Base-by-base conservation (phyloP, 345 rosid genomes). In the Gossypium australe region DNA sequence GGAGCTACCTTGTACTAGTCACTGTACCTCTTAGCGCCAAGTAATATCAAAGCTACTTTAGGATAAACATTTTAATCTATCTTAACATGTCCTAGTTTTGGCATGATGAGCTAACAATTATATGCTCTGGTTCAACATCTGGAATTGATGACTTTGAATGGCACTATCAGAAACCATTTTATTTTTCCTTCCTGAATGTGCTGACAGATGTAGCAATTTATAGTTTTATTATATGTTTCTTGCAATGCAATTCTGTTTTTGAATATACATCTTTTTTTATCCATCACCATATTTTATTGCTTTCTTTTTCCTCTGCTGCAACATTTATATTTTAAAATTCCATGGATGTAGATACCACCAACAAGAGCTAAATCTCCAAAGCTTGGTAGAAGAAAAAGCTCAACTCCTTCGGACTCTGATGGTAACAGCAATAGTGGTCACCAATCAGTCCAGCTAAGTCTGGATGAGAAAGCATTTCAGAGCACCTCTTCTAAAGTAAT, bases 361-460 rank as follows among this genome's bases (percentile, higher is more conserved):
- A 96, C 99, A 55, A 88, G 98, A 82, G 86, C 99, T 17, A 96
- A 89, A 86, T 96, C 99, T 82, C 99, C 99, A 13, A 96, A 93
- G 80, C 91, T 96, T 25, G 99, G 99, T 56, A 75, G 99, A 70
- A 96, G 74, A 80, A 93, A 96, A 87, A 81, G 79, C 80, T 73
- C 85, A 6, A 71, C 78, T 20, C 67, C 80, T 20, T 78, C 55
- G 9, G 97, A 90, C 25, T 67, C 87, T 25, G 92, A 87, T 78
- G 94, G 79, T 81, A 84, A 80, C 70, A 77, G 61, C 66, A 73
- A 63, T 52, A 83, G 76, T 60, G 84, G 73, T 64, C 77, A 73
- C 63, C 83, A 66, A 77, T 8, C 62, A 4, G 82, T 83, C 59
- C 87, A 92, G 66, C 76, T 92, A 65, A 96, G 99, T 86, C 84